phyloP scores from a whole-genome alignment of 495 filamentous ascomycete species.

The Daldinia loculata region DNA sequence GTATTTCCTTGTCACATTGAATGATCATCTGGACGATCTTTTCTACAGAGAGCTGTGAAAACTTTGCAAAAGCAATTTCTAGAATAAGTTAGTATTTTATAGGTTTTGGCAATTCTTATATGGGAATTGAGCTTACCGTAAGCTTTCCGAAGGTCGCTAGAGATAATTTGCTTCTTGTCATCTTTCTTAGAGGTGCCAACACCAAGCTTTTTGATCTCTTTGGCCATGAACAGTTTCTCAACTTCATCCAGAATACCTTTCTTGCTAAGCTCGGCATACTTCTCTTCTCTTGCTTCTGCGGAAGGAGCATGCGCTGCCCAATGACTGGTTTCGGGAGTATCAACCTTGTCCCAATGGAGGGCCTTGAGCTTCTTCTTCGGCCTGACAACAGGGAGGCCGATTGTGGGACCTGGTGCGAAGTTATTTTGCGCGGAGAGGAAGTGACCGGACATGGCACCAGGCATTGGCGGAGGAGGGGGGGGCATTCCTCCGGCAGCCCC shows the following conservation, averaged over 20 bases:
- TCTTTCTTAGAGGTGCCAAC: constrained; percentile 75
- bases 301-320: constrained; percentile 91
- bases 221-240: constrained; percentile 95
- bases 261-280: constrained; percentile 88
- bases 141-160: constrained; percentile 86
- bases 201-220: constrained; percentile 89
- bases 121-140: constrained; percentile 65
- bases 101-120: background rate
- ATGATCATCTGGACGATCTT: constrained; percentile 92
- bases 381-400: constrained; percentile 76
- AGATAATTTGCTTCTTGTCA: constrained; percentile 98
- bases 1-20: constrained; percentile 88
- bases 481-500: constrained; percentile 54
- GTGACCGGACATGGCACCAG: constrained; percentile 62
- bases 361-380: constrained; percentile 99
- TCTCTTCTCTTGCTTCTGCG: constrained; percentile 85
- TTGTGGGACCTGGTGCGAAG: constrained; percentile 46
- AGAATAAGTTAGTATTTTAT: constrained; percentile 27
- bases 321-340: constrained; percentile 90
- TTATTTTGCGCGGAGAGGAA: constrained; percentile 60
- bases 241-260: constrained; percentile 97
- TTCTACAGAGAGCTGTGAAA: constrained; percentile 79
- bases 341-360: constrained; percentile 98
- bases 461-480: constrained; percentile 60
- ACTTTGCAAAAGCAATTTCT: constrained; percentile 93